These are phyloP conservation scores for Limnomonas spitsbergensis DNA, from an alignment of 139 green algal genomes.

Conservation along the genomic window DNA sequence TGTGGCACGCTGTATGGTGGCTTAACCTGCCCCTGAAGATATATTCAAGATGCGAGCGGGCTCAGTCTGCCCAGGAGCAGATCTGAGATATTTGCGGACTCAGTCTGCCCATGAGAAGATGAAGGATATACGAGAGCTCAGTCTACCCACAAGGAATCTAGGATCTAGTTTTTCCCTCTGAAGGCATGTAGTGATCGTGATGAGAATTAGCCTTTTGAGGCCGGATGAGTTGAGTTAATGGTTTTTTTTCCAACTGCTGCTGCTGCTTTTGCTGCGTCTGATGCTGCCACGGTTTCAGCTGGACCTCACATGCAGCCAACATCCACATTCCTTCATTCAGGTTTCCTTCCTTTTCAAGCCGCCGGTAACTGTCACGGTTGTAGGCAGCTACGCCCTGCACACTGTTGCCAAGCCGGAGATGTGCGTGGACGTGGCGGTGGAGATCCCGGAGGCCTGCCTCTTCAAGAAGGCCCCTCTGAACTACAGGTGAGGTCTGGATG, in stretches of 20 bases:
- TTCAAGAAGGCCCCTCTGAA: slow-evolving; percentile 72
- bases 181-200: background rate
- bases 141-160: background rate
- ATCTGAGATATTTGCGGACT: background rate
- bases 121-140: background rate
- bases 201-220: background rate
- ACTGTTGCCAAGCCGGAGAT: slow-evolving; percentile 10
- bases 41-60: background rate
- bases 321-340: background rate
- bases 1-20: background rate
- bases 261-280: too few species aligned
- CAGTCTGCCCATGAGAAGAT: background rate
- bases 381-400: slow-evolving; percentile 44
- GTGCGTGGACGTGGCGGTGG: slow-evolving; percentile 60
- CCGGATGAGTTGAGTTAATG: too few species aligned
- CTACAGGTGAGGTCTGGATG: slow-evolving; percentile 51
- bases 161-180: too few species aligned
- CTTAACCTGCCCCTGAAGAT: background rate
- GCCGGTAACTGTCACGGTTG: background rate
- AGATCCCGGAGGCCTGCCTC: slow-evolving; percentile 61
- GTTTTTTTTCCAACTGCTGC: too few species aligned
- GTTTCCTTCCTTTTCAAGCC: background rate
- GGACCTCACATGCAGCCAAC: background rate
- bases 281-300: too few species aligned
- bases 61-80: background rate